Evolutionary conservation across 805 yeast species (phyloP), one percentile per base, ranked within the genome.

Genomic region (Schwanniomyces pseudopolymorphus): DNA sequence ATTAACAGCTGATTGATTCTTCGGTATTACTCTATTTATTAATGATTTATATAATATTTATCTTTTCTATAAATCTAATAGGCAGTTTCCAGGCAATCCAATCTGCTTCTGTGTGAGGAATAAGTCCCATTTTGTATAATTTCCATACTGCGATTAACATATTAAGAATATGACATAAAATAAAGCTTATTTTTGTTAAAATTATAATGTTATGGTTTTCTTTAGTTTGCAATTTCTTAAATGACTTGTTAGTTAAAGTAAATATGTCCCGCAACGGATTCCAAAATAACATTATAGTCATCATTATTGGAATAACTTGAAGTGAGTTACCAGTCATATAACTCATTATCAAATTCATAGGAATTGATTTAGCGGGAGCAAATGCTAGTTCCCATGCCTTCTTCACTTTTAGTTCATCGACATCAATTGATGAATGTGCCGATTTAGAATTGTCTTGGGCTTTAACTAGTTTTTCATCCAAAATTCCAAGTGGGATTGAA

Each of bases 271-370:
- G 83, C 31, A 89, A 57, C 0, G 97, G 94, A 40, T 81, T 83
- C 52, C 87, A 78, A 53, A 94, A 81, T 55, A 92, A 72, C 89
- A 85, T 89, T 24, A 87, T 63, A 0, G 96, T 85, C 87, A 90
- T 91, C 69, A 90, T 84, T 40, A 92, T 86, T 3, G 97, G 94
- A 52, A 92, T 89, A 54, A 92, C 77, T 58, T 94, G 98, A 22
- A 94, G 70, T 3, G 95, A 80, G 57, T 86, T 85, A 26, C 98
- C 98, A 0, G 96, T 83, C 89, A 92, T 88, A 64, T 89, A 94
- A 50, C 89, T 83, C 96, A 92, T 89, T 40, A 89, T 70, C 42
- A 87, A 64, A 59, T 89, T 94, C 95, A 89, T 87, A 6, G 97
- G 96, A n/a, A 94, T 77, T 16, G 64, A 58, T 61, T 90, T 92